Base-by-base conservation (phyloP, 2,329 filamentous ascomycete species). In the Botrytis porri region DNA sequence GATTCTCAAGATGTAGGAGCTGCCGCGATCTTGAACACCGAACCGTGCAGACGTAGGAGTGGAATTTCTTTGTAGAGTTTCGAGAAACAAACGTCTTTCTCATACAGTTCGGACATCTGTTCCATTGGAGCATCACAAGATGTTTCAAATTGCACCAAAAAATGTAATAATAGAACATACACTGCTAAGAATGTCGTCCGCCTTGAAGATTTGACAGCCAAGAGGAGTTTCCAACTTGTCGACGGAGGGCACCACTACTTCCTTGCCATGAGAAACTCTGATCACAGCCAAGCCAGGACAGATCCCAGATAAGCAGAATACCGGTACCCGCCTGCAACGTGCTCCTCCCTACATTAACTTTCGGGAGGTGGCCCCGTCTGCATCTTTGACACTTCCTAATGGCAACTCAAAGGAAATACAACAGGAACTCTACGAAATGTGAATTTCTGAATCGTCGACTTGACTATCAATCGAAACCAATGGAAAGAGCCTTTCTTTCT, bases 361-460 rank as follows among this genome's bases (percentile, higher is more conserved):
- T 67, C 18, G 12, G 20, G 48, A 29, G 37, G 20, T 41, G 16
- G 22, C n/a, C 20, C 54, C 20, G 16, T 57, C 18, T 22, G 65
- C 37, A 25, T 18, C 35, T 41, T 69, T 69, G 65, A 57, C 65
- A 67, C 65, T 67, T 67, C n/a, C n/a, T 41, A 57, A 41, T 35
- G 48, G 35, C 14, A 57, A 32, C 48, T 25, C 39, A 41, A 57
- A 41, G 10, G 48, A 57, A 37, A 59, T 32, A 57, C 14, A 32
- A 51, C 54, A 41, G 9, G 22, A 67, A 22, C 65, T 41, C 25
- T 67, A 10, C 7, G 25, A 41, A 29, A n/a, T 41, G 20, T 67
- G 65, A 41, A 29, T 57, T 22, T 37, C 25, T n/a, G 14, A n/a
- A 18, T 37, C 37, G 18, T n/a, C n/a, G 22, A 1, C 54, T 29